A percentile compares a stretch with the other conserved stretches of the same genome.
Conservation (phyloP, 768 basidiomycete genomes). For the Lactarius vividus region DNA sequence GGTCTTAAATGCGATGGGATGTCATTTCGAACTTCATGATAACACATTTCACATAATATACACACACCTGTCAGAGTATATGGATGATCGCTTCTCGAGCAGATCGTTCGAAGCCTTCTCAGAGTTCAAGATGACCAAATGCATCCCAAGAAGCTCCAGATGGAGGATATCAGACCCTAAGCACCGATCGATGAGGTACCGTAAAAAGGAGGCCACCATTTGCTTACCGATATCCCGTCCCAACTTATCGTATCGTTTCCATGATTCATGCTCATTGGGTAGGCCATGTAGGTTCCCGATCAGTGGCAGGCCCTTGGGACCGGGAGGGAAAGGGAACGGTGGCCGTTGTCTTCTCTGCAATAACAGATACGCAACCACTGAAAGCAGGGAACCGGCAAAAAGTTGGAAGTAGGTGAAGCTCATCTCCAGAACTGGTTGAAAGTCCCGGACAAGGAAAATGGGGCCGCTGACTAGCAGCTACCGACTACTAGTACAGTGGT, state of each 20-base stretch:
- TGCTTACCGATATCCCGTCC: constrained; percentile 27
- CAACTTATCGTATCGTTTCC: no score
- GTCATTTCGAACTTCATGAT: no score
- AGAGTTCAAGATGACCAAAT: constrained; percentile 34
- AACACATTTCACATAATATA: background rate
- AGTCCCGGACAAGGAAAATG: background rate
- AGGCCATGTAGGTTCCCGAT: constrained; percentile 29
- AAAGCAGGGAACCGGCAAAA: background rate
- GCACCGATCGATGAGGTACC: background rate
- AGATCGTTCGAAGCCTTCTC: constrained; percentile 33
- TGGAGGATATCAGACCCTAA: constrained; percentile 32
- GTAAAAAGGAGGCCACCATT: background rate
- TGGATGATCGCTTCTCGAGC: constrained; percentile 33
- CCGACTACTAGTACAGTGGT: no score
- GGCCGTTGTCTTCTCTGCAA: background rate
- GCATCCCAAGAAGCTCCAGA: constrained; percentile 29
- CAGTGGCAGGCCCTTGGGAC: constrained; percentile 27
- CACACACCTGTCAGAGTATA: constrained; percentile 35
- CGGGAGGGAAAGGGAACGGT: constrained; percentile 18
- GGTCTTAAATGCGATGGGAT: constrained; percentile 18
- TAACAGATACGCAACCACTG: background rate
- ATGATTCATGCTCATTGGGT: constrained; percentile 20
- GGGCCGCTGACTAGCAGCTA: background rate
- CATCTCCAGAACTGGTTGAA: constrained; percentile 1
- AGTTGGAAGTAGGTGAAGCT: background rate